These are phyloP conservation scores for Aspergillus kassunensis DNA, from an alignment of 495 filamentous ascomycete species.

Conservation along the genomic window DNA sequence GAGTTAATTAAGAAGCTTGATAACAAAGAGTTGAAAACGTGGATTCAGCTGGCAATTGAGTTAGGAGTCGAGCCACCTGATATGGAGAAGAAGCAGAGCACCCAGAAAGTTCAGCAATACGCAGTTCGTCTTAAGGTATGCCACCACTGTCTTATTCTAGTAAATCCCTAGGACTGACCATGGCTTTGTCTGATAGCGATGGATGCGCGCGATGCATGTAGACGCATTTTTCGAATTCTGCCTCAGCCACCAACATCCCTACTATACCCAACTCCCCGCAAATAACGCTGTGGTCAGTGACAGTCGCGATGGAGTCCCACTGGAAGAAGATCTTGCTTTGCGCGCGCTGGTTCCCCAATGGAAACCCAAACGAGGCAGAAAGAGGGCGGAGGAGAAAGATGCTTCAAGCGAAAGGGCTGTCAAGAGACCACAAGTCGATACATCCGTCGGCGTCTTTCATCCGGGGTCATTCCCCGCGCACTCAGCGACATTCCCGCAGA, in stretches of 20 bases:
- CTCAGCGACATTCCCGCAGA: conserved; percentile 50
- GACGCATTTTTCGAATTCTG: conserved; percentile 96
- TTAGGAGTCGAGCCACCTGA: conserved; percentile 88
- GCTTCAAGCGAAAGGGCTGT: conserved; percentile 49
- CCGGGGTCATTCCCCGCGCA: conserved; percentile 47
- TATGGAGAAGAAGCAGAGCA: conserved; percentile 80
- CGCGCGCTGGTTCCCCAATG: conserved; percentile 86
- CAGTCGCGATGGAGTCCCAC: conserved; percentile 77
- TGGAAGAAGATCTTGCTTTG: conserved; percentile 91
- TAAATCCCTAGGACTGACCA: conserved; percentile 14
- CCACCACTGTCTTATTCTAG: no score
- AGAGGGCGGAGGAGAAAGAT: conserved; percentile 75
- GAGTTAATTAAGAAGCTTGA: conserved; percentile 81
- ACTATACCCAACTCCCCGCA: conserved; percentile 78
- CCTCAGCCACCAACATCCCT: conserved; percentile 71
- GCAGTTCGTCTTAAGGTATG: conserved; percentile 85
- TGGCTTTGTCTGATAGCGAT: conserved; percentile 55
- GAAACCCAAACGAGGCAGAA: conserved; percentile 82
- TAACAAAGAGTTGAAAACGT: conserved; percentile 88
- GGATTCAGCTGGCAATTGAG: conserved; percentile 85
- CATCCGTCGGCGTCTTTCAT: conserved; percentile 58
- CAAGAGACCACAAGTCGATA: conserved; percentile 65
- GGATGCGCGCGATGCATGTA: conserved; percentile 98
- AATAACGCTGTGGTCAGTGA: conserved; percentile 56
- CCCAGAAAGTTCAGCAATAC: conserved; percentile 97